A percentile compares a stretch with the other conserved stretches of the same genome.
phyloP scores from a whole-genome alignment of 139 green algal genomes.

The Chlorella sp. region DNA sequence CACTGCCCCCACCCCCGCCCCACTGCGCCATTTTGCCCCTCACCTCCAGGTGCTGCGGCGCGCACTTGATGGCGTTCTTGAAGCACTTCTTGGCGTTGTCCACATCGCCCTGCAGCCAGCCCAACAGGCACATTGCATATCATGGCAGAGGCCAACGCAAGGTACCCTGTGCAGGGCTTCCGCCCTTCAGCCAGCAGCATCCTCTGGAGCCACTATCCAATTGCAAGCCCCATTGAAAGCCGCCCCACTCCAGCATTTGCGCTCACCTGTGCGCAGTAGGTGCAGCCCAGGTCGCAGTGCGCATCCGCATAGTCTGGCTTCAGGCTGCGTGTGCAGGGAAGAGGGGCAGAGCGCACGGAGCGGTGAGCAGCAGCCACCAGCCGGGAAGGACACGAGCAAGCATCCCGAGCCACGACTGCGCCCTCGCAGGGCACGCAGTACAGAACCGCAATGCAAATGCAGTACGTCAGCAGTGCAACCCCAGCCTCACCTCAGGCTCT shows the following conservation, averaged over 20 bases:
- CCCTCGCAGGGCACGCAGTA: no score
- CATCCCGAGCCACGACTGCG: no score
- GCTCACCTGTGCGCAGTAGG: constrained; percentile 49
- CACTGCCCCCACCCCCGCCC: not conserved
- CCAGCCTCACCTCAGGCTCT: constrained; percentile 58
- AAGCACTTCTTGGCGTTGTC: constrained; percentile 54
- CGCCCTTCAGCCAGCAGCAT: no score
- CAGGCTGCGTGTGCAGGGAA: constrained; percentile 35
- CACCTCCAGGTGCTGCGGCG: constrained; percentile 59
- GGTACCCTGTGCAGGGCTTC: no score
- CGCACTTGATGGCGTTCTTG: constrained; percentile 46
- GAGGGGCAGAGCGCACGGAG: not conserved
- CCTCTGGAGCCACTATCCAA: no score
- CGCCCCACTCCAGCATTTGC: no score
- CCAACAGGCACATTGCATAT: not conserved
- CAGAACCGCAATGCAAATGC: no score
- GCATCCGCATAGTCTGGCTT: constrained; percentile 70
- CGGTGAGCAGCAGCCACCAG: not conserved
- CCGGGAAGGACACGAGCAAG: not conserved
- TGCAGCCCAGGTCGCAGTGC: constrained; percentile 74
- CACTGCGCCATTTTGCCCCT: not conserved
- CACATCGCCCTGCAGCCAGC: constrained; percentile 45
- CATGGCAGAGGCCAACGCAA: no score
- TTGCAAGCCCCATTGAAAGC: no score
- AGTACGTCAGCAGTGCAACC: no score